phyloP scores from a whole-genome alignment of 2,329 filamentous ascomycete genomes.

The Cylindrodendrum hubeiense region DNA sequence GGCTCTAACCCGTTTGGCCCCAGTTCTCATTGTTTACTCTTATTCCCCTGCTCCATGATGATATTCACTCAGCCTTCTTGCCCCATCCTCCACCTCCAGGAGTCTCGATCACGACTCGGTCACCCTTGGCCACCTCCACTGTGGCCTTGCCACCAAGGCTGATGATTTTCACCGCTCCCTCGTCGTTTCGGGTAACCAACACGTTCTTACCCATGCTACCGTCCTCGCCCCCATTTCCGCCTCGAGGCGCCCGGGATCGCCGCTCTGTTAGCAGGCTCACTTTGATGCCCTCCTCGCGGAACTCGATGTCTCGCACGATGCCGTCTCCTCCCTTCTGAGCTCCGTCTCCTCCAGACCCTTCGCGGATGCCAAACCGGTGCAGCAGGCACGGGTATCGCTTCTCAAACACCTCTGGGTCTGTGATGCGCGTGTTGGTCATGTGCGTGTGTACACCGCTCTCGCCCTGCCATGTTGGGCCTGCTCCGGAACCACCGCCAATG shows the following conservation, averaged over 20 bases:
- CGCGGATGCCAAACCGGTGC: slow-evolving; percentile 75
- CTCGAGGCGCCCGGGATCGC: slow-evolving; percentile 70
- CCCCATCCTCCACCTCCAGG: slow-evolving; percentile 36
- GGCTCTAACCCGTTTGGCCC: not conserved
- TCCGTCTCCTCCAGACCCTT: slow-evolving; percentile 68
- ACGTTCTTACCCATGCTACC: slow-evolving; percentile 76
- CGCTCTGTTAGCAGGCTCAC: slow-evolving; percentile 30
- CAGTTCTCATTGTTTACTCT: not conserved
- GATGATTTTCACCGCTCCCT: slow-evolving; percentile 49
- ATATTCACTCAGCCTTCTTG: not conserved
- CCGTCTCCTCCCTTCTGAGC: slow-evolving; percentile 79
- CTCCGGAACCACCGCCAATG: slow-evolving; percentile 82
- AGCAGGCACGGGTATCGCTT: slow-evolving; percentile 77
- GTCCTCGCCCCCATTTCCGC: slow-evolving; percentile 76
- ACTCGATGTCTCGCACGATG: slow-evolving; percentile 82
- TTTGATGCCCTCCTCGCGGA: slow-evolving; percentile 48
- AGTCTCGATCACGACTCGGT: slow-evolving; percentile 32
- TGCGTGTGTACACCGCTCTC: slow-evolving; percentile 84
- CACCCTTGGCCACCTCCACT: slow-evolving; percentile 29
- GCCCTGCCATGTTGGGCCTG: slow-evolving; percentile 79
- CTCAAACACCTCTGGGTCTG: slow-evolving; percentile 84
- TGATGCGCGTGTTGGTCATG: slow-evolving; percentile 90
- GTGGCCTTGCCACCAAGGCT: slow-evolving; percentile 35
- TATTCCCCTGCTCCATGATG: not conserved
- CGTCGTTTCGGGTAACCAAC: slow-evolving; percentile 62